Percentiles rank a stretch among this genome's conserved stretches.
Conservation (phyloP, 1,284 basidiomycete species). For the Ceratobasidium sp. region DNA sequence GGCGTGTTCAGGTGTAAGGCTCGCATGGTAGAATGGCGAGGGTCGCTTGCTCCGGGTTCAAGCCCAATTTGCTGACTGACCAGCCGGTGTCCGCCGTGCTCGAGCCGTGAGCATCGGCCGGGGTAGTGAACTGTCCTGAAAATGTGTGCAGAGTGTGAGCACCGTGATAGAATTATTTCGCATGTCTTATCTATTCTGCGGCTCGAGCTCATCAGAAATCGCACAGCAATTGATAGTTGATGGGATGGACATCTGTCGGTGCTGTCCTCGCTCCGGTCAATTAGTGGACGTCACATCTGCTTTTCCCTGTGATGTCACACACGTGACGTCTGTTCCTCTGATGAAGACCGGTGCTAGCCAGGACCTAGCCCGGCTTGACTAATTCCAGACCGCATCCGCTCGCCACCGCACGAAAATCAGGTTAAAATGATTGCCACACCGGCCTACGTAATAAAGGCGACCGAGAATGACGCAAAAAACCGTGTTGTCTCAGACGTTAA, state of each 20-base stretch:
- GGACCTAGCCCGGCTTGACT: neutral
- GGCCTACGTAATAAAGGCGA: slow-evolving; percentile 11
- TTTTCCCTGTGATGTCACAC: neutral
- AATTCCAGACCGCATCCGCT: neutral
- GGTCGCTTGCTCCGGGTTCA: too few relatives aligned
- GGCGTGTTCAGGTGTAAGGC: too few relatives aligned
- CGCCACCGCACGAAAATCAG: neutral
- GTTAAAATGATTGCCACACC: neutral
- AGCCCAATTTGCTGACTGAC: too few relatives aligned
- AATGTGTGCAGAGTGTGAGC: too few relatives aligned
- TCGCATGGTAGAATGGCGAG: too few relatives aligned
- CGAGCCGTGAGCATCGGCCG: too few relatives aligned
- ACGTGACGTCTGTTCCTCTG: neutral
- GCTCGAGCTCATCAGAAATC: slow-evolving; percentile 8
- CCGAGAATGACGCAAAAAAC: slow-evolving; percentile 25
- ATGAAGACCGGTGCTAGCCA: neutral
- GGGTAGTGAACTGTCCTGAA: too few relatives aligned
- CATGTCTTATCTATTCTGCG: slow-evolving; percentile 30
- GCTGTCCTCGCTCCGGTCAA: neutral
- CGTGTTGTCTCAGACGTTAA: neutral
- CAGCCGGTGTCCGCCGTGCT: too few relatives aligned
- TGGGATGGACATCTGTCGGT: neutral
- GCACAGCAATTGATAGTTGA: too few relatives aligned
- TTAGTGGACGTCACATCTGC: neutral
- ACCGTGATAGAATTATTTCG: too few relatives aligned